phyloP scores from a whole-genome alignment of 148 eudicot species.

The Camellia japonica region DNA sequence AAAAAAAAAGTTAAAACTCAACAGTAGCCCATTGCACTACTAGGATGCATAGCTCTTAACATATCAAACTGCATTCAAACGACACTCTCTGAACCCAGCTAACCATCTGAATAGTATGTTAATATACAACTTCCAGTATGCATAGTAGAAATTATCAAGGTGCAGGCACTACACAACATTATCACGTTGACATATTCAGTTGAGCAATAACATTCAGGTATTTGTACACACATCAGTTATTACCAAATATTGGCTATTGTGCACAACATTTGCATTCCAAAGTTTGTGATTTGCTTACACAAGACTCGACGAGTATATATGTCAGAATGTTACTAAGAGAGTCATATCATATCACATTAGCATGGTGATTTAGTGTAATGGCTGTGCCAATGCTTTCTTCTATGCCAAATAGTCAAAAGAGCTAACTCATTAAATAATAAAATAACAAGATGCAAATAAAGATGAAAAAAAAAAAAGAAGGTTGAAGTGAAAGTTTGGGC shows the following conservation, averaged over 20 bases:
- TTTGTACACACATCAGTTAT: not conserved
- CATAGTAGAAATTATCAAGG: not conserved
- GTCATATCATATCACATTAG: not conserved
- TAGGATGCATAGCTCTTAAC: not conserved
- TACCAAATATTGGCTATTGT: not conserved
- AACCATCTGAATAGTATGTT: not conserved
- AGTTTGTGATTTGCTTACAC: not conserved
- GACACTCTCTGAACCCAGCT: not conserved
- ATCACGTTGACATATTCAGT: not conserved
- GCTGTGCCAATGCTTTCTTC: not conserved
- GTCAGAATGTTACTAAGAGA: not conserved
- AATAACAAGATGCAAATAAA: not conserved
- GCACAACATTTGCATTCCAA: constrained; percentile 1
- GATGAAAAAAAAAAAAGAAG: not conserved
- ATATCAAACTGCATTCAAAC: not conserved
- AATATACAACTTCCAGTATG: not conserved
- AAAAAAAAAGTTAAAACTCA: not conserved
- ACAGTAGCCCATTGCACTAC: not conserved
- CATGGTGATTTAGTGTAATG: not conserved
- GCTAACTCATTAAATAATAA: not conserved
- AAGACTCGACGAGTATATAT: not conserved
- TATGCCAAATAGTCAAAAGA: not conserved
- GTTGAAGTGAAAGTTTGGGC: not conserved
- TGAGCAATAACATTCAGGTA: not conserved
- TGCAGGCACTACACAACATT: not conserved